phyloP scores from a whole-genome alignment of 1,284 basidiomycete genomes.

The Xanthoconium separans region DNA sequence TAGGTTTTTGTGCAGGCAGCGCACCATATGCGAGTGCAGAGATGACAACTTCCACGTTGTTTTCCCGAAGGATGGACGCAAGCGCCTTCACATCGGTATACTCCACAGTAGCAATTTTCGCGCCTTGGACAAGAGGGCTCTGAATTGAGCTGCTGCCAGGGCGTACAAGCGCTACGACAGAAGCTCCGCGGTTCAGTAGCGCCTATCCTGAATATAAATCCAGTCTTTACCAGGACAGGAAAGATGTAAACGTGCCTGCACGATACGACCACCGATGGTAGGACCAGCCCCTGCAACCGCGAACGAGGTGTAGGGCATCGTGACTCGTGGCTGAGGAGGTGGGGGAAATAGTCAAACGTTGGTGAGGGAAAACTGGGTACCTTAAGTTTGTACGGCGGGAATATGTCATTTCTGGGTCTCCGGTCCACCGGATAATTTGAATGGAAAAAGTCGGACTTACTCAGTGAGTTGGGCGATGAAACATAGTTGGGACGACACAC shows the following conservation, averaged over 20 bases:
- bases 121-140: slow-evolving; percentile 27
- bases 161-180: slow-evolving; percentile 25
- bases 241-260: slow-evolving; percentile 16
- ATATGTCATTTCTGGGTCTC: background rate
- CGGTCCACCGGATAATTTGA: too few relatives aligned
- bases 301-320: slow-evolving; percentile 32
- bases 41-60: slow-evolving; percentile 36
- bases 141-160: slow-evolving; percentile 23
- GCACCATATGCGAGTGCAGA: slow-evolving; percentile 32
- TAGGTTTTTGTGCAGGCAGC: slow-evolving; percentile 28
- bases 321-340: background rate
- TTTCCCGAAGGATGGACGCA: slow-evolving; percentile 28
- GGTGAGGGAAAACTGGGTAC: background rate
- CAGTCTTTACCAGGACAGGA: background rate
- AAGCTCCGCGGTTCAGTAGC: slow-evolving; percentile 16
- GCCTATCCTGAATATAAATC: slow-evolving; percentile 12
- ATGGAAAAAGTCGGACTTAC: too few relatives aligned
- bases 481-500: too few relatives aligned
- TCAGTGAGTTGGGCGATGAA: too few relatives aligned
- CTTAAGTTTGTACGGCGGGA: slow-evolving; percentile 10
- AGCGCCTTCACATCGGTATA: slow-evolving; percentile 33
- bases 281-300: slow-evolving; percentile 32
- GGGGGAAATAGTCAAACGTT: background rate
- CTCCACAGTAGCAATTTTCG: slow-evolving; percentile 30
- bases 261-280: slow-evolving; percentile 32